Evolutionary conservation across 345 rosid species (phyloP).

Genomic region (Abelmoschus esculentus): DNA sequence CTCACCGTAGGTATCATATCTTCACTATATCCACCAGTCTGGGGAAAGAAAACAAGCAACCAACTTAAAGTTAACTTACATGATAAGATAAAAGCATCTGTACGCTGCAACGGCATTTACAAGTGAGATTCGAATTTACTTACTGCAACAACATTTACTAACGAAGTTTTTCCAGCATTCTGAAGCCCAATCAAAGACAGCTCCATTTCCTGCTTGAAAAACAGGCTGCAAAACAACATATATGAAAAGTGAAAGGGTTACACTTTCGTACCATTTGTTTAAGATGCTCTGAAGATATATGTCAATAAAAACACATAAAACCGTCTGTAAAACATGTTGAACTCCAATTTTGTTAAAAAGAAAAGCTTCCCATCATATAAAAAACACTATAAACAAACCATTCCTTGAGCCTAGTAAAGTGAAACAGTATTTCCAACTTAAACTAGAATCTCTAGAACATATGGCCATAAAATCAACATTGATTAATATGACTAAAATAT

Average conservation of each 20-base stretch:
- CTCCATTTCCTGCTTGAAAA: slow-evolving; percentile 70
- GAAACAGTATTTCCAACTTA: not conserved
- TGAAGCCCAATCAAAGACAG: slow-evolving; percentile 63
- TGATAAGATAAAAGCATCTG: not conserved
- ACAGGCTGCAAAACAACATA: slow-evolving; percentile 41
- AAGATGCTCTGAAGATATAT: not conserved
- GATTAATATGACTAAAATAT: not conserved
- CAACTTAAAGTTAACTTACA: slow-evolving; percentile 7
- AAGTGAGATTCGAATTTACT: slow-evolving; percentile 41
- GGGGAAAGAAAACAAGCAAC: slow-evolving; percentile 11
- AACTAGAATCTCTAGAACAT: not conserved
- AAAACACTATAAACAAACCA: not conserved
- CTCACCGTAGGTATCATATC: slow-evolving; percentile 90
- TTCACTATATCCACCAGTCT: slow-evolving; percentile 88
- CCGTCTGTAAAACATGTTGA: not conserved
- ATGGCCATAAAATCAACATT: not conserved
- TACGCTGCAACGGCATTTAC: slow-evolving; percentile 41
- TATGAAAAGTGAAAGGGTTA: not conserved
- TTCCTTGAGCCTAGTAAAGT: not conserved
- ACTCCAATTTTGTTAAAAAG: no score
- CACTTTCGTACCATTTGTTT: not conserved
- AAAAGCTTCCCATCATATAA: no score
- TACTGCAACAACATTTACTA: slow-evolving; percentile 59
- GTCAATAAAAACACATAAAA: not conserved
- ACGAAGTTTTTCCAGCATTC: slow-evolving; percentile 71